Conservation (phyloP, 495 filamentous ascomycete species). For the Jackrogersella minutella region DNA sequence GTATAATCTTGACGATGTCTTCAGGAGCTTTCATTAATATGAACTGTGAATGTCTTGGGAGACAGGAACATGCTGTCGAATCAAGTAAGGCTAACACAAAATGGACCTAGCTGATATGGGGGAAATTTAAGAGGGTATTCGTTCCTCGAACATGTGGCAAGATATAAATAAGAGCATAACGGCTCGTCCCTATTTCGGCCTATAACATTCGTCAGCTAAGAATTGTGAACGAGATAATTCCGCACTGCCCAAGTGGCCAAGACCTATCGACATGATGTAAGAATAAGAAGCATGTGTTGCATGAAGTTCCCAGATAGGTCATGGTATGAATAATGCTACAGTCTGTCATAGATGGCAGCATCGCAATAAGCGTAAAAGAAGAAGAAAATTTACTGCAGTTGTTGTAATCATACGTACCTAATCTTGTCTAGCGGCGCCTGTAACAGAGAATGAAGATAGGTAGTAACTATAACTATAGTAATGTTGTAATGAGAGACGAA, state of each 20-base stretch:
- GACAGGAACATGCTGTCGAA: neutral
- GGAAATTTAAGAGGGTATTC: slow-evolving; percentile 2
- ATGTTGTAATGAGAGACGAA: slow-evolving; percentile 1
- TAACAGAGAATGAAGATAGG: neutral
- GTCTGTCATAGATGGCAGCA: slow-evolving; percentile 1
- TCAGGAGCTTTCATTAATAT: neutral
- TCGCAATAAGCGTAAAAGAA: slow-evolving; percentile 12
- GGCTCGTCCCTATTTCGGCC: slow-evolving; percentile 38
- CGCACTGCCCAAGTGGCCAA: slow-evolving; percentile 28
- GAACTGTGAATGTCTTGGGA: neutral
- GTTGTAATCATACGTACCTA: neutral
- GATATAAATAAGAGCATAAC: slow-evolving; percentile 9
- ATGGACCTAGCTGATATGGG: slow-evolving; percentile 9
- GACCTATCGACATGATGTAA: too few relatives aligned
- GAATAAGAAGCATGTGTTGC: slow-evolving; percentile 9
- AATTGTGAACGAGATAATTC: slow-evolving; percentile 12
- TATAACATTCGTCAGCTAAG: slow-evolving; percentile 26
- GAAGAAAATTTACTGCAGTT: neutral
- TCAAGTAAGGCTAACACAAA: slow-evolving; percentile 6
- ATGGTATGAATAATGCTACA: neutral
- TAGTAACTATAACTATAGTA: neutral
- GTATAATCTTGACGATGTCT: neutral
- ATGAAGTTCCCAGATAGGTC: neutral
- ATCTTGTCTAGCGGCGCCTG: too few relatives aligned
- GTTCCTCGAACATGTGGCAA: slow-evolving; percentile 14